These are phyloP conservation scores for Cutaneotrichosporon cavernicola DNA, from an alignment of 1,284 basidiomycete genomes.

Conservation along the genomic window DNA sequence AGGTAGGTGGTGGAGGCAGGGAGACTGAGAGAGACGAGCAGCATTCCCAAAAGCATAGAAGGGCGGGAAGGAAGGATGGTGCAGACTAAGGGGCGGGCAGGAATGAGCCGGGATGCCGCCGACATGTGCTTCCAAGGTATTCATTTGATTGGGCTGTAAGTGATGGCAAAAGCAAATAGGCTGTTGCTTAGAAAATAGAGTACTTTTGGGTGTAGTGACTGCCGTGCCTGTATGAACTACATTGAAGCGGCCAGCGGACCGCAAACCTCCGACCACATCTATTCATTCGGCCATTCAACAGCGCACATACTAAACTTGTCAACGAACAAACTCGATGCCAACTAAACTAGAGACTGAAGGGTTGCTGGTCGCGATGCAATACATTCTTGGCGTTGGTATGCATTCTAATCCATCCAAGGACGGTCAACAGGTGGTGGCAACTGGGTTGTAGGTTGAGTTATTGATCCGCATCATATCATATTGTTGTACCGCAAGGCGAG, in stretches of 20 bases:
- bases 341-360: background rate
- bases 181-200: too few relatives aligned
- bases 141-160: background rate
- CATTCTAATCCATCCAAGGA: background rate
- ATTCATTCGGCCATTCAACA: background rate
- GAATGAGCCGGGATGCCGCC: background rate
- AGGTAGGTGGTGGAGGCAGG: too few relatives aligned
- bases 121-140: background rate
- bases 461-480: too few relatives aligned
- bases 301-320: background rate
- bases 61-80: too few relatives aligned
- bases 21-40: too few relatives aligned
- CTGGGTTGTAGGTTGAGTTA: background rate
- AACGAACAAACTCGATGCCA: background rate
- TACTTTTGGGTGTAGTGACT: too few relatives aligned
- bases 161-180: too few relatives aligned
- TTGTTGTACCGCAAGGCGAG: too few relatives aligned
- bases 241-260: too few relatives aligned
- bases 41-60: too few relatives aligned
- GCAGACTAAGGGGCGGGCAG: background rate
- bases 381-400: background rate
- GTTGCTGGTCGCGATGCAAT: background rate
- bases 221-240: background rate
- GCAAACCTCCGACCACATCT: background rate
- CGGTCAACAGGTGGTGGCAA: background rate